Base-by-base conservation (phyloP, 2,329 filamentous ascomycete genomes). In the Sclerotinia glacialis region DNA sequence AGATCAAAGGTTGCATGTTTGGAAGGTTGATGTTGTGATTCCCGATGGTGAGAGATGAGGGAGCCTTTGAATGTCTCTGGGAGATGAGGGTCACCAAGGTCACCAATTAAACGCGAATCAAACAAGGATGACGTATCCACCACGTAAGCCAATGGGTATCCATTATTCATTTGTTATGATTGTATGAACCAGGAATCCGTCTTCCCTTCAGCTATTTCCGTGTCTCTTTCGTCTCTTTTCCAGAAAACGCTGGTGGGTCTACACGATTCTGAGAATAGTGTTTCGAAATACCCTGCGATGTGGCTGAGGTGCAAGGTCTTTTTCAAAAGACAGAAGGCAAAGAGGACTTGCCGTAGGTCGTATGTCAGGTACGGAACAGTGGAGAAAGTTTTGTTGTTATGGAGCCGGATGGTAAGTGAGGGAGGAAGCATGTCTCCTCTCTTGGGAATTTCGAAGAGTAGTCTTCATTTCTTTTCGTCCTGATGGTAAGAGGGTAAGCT, bases 81-180 rank as follows among this genome's bases (percentile, higher is more conserved):
- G 54, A 65, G 54, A 65, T 65, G 63, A 65, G 54, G 54, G n/a
- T 5, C 34, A 47, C 37, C 37, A 26, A 26, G 54, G 8, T 21
- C 12, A 55, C 46, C 49, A 42, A 42, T 42, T 26, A 46, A 63
- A 63, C 14, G 31, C 42, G 42, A 64, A 11, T 31, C 63, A 60
- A 59, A 65, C 63, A 65, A 65, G 63, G 63, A 52, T 65, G 54
- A 60, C 54, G 46, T 8, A 58, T 6, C 52, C 50, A 56, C 52
- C 28, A 23, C 63, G 63, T 60, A 65, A 65, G 54, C 63, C 46
- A 64, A 65, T 59, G 34, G 42, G 63, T 52, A 44, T 34, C 53
- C 63, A 60, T 65, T 65, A 60, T 65, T 60, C 34, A 60, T 65
- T 60, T 65, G 12, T n/a, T n/a, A n/a, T n/a, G n/a, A n/a, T n/a